Percentiles rank a stretch among this genome's conserved stretches.
Conservation (phyloP, 2,329 filamentous ascomycete species). For the Colletotrichum gloeosporioides region DNA sequence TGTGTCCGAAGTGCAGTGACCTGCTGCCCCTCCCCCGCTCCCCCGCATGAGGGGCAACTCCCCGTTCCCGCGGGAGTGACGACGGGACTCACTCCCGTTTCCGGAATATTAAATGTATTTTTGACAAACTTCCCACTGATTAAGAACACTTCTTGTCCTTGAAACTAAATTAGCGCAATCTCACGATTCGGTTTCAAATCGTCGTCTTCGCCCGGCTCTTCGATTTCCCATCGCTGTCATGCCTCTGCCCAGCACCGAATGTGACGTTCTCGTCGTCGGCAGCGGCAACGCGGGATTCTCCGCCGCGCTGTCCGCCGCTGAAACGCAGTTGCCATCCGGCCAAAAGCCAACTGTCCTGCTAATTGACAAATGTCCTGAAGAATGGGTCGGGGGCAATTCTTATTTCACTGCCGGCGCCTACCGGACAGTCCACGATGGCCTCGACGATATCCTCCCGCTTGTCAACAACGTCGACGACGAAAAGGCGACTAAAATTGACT, state of each 20-base stretch:
- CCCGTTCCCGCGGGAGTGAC: neutral
- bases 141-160: fast-evolving
- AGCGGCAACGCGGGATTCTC: conserved; percentile 70
- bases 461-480: neutral
- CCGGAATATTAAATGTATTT: too few relatives aligned
- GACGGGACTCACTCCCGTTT: neutral
- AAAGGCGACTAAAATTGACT: neutral
- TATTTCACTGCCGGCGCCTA: neutral
- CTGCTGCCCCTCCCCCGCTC: neutral
- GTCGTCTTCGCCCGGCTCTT: neutral
- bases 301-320: conserved; percentile 58
- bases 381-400: neutral
- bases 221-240: neutral
- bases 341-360: neutral
- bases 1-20: neutral
- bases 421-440: neutral
- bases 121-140: too few relatives aligned
- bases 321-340: neutral
- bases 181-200: neutral
- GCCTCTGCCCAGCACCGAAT: conserved; percentile 17
- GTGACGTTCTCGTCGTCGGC: conserved; percentile 61
- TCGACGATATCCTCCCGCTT: neutral
- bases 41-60: neutral
- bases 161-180: too few relatives aligned
- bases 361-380: neutral